Conservation (phyloP, 2,329 filamentous ascomycete genomes). For the Xylaria sp. region DNA sequence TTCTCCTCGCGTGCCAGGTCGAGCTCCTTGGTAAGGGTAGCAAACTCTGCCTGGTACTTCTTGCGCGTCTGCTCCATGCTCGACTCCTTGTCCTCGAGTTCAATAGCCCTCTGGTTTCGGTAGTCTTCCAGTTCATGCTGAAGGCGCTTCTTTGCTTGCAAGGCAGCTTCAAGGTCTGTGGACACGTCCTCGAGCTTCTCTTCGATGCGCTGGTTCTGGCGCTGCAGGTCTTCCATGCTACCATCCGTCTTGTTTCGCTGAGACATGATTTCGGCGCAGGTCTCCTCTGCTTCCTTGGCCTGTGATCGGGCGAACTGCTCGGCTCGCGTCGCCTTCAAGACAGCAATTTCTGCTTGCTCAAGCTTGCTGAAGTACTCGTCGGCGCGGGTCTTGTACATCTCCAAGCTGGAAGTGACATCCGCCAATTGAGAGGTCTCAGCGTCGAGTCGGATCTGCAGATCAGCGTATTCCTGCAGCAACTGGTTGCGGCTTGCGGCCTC, state of each 20-base stretch:
- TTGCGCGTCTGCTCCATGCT: slow-evolving; percentile 96
- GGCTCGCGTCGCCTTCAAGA: slow-evolving; percentile 86
- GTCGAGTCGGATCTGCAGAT: slow-evolving; percentile 90
- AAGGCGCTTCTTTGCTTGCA: slow-evolving; percentile 89
- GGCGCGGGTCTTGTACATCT: slow-evolving; percentile 86
- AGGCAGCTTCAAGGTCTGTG: slow-evolving; percentile 81
- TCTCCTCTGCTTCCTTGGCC: slow-evolving; percentile 87
- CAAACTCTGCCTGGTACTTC: slow-evolving; percentile 95
- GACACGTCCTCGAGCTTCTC: slow-evolving; percentile 90
- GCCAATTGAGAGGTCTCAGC: slow-evolving; percentile 82
- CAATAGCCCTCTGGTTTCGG: slow-evolving; percentile 89
- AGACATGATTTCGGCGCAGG: slow-evolving; percentile 85
- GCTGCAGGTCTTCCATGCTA: slow-evolving; percentile 85
- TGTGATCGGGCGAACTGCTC: slow-evolving; percentile 94
- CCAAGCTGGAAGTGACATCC: slow-evolving; percentile 82
- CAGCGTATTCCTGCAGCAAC: slow-evolving; percentile 87
- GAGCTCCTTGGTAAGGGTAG: slow-evolving; percentile 85
- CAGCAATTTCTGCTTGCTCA: slow-evolving; percentile 93
- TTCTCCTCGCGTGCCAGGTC: slow-evolving; percentile 90
- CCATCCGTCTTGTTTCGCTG: slow-evolving; percentile 90
- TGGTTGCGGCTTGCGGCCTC: slow-evolving; percentile 87
- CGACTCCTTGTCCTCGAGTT: slow-evolving; percentile 94
- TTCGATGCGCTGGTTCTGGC: slow-evolving; percentile 85
- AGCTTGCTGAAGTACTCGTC: slow-evolving; percentile 98
- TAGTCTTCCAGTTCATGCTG: slow-evolving; percentile 99